These are phyloP conservation scores for Hortiboletus flavorubellus DNA, from an alignment of 768 basidiomycete genomes.

Conservation along the genomic window DNA sequence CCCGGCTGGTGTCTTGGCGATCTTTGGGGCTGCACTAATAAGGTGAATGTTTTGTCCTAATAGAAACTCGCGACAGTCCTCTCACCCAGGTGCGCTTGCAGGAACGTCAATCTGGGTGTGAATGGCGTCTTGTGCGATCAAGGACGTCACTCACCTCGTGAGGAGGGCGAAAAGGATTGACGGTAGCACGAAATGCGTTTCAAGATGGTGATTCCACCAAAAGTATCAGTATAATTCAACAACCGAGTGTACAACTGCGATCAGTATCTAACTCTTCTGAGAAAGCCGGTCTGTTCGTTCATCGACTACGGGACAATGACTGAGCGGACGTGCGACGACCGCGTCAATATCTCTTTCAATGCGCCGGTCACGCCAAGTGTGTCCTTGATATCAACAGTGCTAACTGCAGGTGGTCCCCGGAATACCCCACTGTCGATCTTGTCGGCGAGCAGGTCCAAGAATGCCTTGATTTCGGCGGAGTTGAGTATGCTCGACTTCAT, in stretches of 20 bases:
- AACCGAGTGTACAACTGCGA: neutral
- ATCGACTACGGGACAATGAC: conserved; percentile 24
- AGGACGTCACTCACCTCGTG: neutral
- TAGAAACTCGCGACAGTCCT: neutral
- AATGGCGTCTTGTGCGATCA: neutral
- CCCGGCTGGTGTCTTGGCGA: conserved; percentile 8
- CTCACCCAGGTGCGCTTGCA: neutral
- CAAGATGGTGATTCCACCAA: neutral
- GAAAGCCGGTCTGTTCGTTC: neutral
- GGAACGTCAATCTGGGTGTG: conserved; percentile 5
- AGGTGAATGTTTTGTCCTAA: neutral
- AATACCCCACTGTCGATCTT: conserved; percentile 31
- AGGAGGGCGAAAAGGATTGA: neutral
- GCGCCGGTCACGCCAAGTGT: conserved; percentile 18
- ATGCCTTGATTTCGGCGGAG: conserved; percentile 22
- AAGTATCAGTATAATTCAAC: neutral
- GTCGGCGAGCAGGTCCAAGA: conserved; percentile 27
- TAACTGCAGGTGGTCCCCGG: conserved; percentile 27
- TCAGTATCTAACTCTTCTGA: too few species aligned
- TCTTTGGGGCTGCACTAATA: conserved; percentile 9
- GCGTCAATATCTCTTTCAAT: conserved; percentile 23
- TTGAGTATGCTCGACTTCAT: conserved; percentile 29
- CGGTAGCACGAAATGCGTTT: neutral
- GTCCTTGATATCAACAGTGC: conserved; percentile 20
- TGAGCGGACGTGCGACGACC: conserved; percentile 28